phyloP scores from a whole-genome alignment of 2,329 filamentous ascomycete genomes.

The Reticulascus tulasneorum region DNA sequence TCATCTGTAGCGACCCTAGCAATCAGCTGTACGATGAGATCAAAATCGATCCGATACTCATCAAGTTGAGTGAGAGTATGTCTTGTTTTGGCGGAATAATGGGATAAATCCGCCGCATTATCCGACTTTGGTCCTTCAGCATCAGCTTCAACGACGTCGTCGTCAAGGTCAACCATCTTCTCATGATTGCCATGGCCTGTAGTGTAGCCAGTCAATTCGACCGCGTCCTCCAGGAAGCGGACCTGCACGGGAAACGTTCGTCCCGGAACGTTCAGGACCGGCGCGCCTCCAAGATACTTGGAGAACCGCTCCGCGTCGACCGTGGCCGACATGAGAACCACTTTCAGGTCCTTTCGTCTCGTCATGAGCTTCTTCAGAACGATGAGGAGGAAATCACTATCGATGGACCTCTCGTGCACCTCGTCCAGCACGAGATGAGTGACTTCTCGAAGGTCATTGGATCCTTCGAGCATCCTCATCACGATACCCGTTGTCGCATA shows the following conservation, averaged over 20 bases:
- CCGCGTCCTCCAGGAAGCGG: slow-evolving; percentile 85
- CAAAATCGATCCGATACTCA: slow-evolving; percentile 88
- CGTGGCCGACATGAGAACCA: slow-evolving; percentile 96
- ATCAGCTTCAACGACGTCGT: slow-evolving; percentile 51
- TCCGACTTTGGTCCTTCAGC: slow-evolving; percentile 41
- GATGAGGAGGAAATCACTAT: slow-evolving; percentile 93
- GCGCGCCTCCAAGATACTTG: slow-evolving; percentile 78
- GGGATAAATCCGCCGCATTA: slow-evolving; percentile 53
- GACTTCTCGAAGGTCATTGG: slow-evolving; percentile 80
- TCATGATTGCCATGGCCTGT: slow-evolving; percentile 40
- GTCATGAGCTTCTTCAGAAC: slow-evolving; percentile 79
- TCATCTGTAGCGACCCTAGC: slow-evolving; percentile 68
- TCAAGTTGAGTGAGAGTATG: slow-evolving; percentile 74
- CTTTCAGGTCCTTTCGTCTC: slow-evolving; percentile 77
- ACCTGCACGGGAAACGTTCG: slow-evolving; percentile 90
- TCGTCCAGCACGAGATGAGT: slow-evolving; percentile 96
- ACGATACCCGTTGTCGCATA: slow-evolving; percentile 92
- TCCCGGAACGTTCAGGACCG: slow-evolving; percentile 85
- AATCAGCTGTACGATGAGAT: slow-evolving; percentile 77
- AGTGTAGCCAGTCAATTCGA: slow-evolving; percentile 78
- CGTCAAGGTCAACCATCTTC: slow-evolving; percentile 59
- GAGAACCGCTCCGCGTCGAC: slow-evolving; percentile 92
- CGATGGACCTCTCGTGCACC: slow-evolving; percentile 93
- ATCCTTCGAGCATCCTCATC: slow-evolving; percentile 94
- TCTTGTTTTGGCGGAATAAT: slow-evolving; percentile 74